Conservation (phyloP, 176 grass and related monocot species). For the Triticum turgidum region DNA sequence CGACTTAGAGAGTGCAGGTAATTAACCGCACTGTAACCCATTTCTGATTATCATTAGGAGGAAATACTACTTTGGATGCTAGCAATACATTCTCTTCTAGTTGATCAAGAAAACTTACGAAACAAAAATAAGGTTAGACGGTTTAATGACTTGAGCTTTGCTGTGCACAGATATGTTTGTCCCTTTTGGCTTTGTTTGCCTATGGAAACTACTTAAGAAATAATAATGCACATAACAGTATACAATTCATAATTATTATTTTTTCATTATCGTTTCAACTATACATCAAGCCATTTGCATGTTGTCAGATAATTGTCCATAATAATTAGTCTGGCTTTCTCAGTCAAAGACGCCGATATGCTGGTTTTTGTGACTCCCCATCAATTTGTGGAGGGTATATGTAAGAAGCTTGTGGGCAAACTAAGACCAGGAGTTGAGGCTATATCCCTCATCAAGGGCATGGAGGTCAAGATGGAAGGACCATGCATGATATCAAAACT, state of each 20-base stretch:
- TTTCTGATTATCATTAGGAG: neutral
- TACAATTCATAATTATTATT: neutral
- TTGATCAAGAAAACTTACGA: neutral
- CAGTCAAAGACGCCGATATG: slow-evolving; percentile 93
- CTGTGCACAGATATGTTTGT: neutral
- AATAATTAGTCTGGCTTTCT: neutral
- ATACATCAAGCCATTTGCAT: neutral
- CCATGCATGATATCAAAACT: slow-evolving; percentile 96
- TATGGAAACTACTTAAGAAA: neutral
- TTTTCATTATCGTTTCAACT: neutral
- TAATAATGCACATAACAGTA: neutral
- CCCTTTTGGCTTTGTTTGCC: neutral
- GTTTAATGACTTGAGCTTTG: neutral
- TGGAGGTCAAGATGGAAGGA: slow-evolving; percentile 95
- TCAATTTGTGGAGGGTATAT: slow-evolving; percentile 86
- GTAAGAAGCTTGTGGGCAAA: slow-evolving; percentile 87
- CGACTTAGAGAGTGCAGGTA: slow-evolving; percentile 94
- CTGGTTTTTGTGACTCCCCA: slow-evolving; percentile 94
- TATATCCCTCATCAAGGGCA: slow-evolving; percentile 95
- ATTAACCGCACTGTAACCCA: neutral
- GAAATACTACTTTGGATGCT: neutral
- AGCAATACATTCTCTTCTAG: slow-evolving; percentile 2
- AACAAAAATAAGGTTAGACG: too few species aligned
- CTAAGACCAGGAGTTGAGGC: slow-evolving; percentile 65
- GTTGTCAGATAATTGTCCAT: neutral